Conservation (phyloP, 108 stramenopile species). For the Thalassiosira profunda region DNA sequence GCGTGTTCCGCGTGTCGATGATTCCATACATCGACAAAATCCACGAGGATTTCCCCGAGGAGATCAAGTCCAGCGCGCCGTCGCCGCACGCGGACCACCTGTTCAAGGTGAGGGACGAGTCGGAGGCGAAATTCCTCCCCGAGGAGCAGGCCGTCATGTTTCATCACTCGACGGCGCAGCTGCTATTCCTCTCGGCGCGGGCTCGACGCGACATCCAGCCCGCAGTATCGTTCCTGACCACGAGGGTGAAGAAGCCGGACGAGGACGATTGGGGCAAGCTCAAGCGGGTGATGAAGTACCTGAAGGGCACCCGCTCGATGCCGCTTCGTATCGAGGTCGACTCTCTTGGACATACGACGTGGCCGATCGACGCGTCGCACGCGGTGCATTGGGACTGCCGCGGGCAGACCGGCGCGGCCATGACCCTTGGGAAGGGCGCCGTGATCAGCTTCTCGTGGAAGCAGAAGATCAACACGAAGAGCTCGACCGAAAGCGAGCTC, state of each 20-base stretch:
- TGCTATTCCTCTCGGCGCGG: not conserved
- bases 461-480: not conserved
- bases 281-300: slow-evolving; percentile 30
- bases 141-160: not conserved
- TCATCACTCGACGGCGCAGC: not conserved
- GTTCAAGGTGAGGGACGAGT: slow-evolving; percentile 23
- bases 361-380: slow-evolving; percentile 33
- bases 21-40: slow-evolving; percentile 22
- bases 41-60: slow-evolving; percentile 19
- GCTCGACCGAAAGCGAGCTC: not conserved
- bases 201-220: not conserved
- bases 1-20: slow-evolving; percentile 17
- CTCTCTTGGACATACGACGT: not conserved
- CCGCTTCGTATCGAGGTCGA: slow-evolving; percentile 12
- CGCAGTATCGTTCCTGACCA: slow-evolving; percentile 14
- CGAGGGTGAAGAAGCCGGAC: slow-evolving; percentile 13
- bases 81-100: slow-evolving; percentile 35
- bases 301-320: slow-evolving; percentile 16
- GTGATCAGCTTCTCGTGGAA: not conserved
- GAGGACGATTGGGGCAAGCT: slow-evolving; percentile 28
- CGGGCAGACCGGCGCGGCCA: slow-evolving; percentile 42
- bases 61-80: slow-evolving; percentile 7
- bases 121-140: not conserved
- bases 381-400: slow-evolving; percentile 35
- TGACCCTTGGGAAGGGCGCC: slow-evolving; percentile 36